Percentiles rank a stretch among this genome's conserved stretches.
phyloP scores from a whole-genome alignment of 2,329 filamentous ascomycete genomes.

The Calonectria crousiana region DNA sequence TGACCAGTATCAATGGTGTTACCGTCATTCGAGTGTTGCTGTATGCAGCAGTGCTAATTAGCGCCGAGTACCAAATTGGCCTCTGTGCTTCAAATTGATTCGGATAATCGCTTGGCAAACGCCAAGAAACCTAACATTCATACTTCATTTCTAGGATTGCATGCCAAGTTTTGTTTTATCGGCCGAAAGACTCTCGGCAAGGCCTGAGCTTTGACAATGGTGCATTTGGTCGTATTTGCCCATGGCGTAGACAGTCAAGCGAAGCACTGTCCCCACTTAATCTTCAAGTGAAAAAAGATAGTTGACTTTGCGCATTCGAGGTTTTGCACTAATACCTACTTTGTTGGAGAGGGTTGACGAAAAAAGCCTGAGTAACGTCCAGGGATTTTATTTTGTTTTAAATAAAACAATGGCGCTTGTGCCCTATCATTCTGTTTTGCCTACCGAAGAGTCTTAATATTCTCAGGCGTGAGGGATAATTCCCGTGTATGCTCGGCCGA shows the following conservation, averaged over 20 bases:
- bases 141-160: background rate
- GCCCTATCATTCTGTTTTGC: background rate
- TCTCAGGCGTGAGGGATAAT: background rate
- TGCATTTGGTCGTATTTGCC: background rate
- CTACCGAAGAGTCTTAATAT: no score
- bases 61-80: background rate
- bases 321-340: background rate
- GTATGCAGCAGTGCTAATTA: background rate
- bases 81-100: background rate
- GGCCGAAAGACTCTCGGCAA: background rate
- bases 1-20: background rate
- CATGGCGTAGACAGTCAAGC: no score
- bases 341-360: background rate
- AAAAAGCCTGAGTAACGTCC: background rate
- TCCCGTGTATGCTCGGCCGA: background rate
- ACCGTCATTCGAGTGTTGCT: background rate
- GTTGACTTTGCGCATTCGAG: background rate
- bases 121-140: background rate
- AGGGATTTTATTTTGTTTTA: no score
- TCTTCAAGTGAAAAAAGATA: background rate
- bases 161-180: background rate
- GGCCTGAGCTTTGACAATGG: background rate
- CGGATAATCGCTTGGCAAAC: constrained; percentile 2
- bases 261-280: background rate
- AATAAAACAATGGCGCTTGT: no score